Evolutionary conservation across 2,329 filamentous ascomycete species (phyloP), one percentile per base, ranked within the genome.

Genomic region (Trichoderma sp.): DNA sequence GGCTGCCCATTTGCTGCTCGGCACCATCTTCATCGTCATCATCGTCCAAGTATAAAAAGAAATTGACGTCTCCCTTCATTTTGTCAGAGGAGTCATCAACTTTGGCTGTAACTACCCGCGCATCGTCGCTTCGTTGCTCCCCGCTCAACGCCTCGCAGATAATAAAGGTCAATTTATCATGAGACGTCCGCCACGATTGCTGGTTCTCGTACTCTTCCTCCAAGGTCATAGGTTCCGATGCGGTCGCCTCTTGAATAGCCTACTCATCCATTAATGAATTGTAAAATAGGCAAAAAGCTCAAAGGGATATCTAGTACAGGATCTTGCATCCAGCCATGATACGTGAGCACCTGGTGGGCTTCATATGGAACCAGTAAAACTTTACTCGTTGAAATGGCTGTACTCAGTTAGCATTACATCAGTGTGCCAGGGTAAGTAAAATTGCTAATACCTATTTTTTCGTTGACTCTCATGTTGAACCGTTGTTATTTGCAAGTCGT

Each of bases 151-250:
- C 86, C 11, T 84, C 81, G 76, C 93, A 97, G 66, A 92, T 80
- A 77, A 98, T 97, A 74, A 97, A 98, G 0, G 95, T 98, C 71
- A 98, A 80, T 81, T 98, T 98, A 80, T 98, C 94, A 31, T 82
- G 80, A 53, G 96, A 92, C 24, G 82, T 82, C 47, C 94, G 89
- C 95, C 95, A 98, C 72, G 89, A 93, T n/a, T 82, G 81, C 79
- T 97, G 95, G 89, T 97, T 98, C 61, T 88, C 87, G 79, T 96
- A 93, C 83, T 98, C 95, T 77, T 97, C 91, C 0, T 88, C 84
- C 0, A 97, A 83, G 0, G 87, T 89, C 62, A 98, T 85, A 0
- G 91, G 92, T 72, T 97, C 94, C 0, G 94, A 97, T 0, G 95
- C 94, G 0, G 95, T 98, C 66, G 92, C 91, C 79, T 89, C 84